Conservation (phyloP, 306 rosid species). For the Casuarina cunninghamiana region DNA sequence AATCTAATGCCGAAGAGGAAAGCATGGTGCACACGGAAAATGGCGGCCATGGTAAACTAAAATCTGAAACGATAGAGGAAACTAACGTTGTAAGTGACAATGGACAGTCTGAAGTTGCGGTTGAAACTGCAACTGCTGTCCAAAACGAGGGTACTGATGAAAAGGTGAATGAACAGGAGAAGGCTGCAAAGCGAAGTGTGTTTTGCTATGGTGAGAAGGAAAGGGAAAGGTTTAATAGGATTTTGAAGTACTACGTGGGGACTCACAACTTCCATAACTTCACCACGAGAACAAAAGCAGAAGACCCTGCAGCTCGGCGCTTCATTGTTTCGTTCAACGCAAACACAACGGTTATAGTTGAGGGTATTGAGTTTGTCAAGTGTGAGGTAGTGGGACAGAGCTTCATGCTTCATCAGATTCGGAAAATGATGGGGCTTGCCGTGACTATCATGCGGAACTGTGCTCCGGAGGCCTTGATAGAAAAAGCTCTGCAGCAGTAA, state of each 20-base stretch:
- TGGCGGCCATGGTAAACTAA: constrained; percentile 17
- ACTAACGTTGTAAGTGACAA: constrained; percentile 30
- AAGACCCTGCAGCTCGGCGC: constrained; percentile 71
- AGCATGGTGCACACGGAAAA: constrained; percentile 30
- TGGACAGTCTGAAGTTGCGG: constrained; percentile 31
- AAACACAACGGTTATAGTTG: constrained; percentile 43
- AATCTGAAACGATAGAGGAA: constrained; percentile 31
- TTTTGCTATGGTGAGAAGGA: constrained; percentile 71
- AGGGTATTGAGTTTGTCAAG: constrained; percentile 77
- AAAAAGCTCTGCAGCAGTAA: constrained; percentile 78
- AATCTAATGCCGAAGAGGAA: constrained; percentile 32
- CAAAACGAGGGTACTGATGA: constrained; percentile 29
- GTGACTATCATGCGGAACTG: constrained; percentile 87
- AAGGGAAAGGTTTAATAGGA: constrained; percentile 70
- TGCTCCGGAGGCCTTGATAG: constrained; percentile 69
- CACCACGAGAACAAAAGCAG: constrained; percentile 92
- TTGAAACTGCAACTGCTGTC: constrained; percentile 30
- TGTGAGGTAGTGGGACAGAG: constrained; percentile 96
- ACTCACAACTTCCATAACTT: constrained; percentile 95
- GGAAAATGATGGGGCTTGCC: constrained; percentile 90
- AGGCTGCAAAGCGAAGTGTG: constrained; percentile 35
- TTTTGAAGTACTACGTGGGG: constrained; percentile 67
- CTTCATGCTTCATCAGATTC: constrained; percentile 98
- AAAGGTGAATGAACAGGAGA: constrained; percentile 37
- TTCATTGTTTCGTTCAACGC: constrained; percentile 78